Evolutionary conservation across 306 rosid genomes (phyloP), one percentile per base, ranked within the genome.

Genomic region (Carpinus fangiana): DNA sequence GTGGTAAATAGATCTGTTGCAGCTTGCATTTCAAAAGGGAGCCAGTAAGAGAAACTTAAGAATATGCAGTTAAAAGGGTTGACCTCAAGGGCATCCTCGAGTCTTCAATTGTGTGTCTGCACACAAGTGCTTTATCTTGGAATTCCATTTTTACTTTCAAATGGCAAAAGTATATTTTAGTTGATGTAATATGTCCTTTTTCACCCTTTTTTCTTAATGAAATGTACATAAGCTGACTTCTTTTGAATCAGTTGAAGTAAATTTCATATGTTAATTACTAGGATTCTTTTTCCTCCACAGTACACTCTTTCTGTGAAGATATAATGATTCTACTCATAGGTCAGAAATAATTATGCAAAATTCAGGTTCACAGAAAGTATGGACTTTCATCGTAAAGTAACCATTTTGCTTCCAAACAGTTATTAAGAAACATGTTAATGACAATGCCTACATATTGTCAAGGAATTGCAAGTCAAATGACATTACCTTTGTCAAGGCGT

Each of bases 401-500:
- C 3, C 17, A 41, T 38, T 61, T 41, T 12, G 69, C 28, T 23
- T 26, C 47, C 70, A 64, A 36, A 34, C 47, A 31, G 34, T 34
- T 64, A 64, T 4, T 16, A 64, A 8, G n/a, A 64, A 14, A 31
- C 4, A 60, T 60, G 8, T 9, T 16, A 13, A 13, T 62, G 46
- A 36, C 14, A 36, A 14, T 34, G 36, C 12, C 23, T n/a, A 23
- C 9, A 16, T 16, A 36, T 21, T 68, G 59, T 21, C 70, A 18
- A 53, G 18, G 52, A 76, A 70, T 31, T 51, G 55, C 21, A 71
- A 2, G 28, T 34, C 12, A 74, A 81, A 64, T 46, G 26, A 28
- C 8, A 65, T 72, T 87, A 92, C 97, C 94, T 69, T 90, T 8
- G 96, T 78, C 50, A 94, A 52, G 72, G 67, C 21, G 75, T 90